Evolutionary conservation across 768 basidiomycete genomes (phyloP), one percentile per base, ranked within the genome.

Genomic region (Leccinum truebloodii): DNA sequence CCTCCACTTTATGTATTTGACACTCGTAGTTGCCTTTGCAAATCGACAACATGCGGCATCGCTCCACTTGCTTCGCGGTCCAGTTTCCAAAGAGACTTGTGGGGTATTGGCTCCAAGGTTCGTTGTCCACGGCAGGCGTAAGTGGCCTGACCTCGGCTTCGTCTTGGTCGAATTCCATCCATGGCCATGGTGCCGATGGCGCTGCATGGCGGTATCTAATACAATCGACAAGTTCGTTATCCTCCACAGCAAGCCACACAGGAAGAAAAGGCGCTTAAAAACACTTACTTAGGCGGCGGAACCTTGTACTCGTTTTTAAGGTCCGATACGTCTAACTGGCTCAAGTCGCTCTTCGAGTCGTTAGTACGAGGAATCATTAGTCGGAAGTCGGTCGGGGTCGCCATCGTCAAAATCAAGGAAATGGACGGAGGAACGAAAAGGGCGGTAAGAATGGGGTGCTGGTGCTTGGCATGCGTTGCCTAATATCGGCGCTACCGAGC

Each of bases 71-170:
- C 14, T 67, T 69, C 6, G 67, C 67, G 0, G 81, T 84, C 85
- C 85, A 85, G 60, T 85, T 86, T 12, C 81, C 81, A 60, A 82
- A 86, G 13, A 79, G 70, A 1, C 79, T 78, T 59, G 83, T 79
- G 0, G 85, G 84, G 63, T 86, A 86, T 60, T 56, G 52, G 7
- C 57, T 37, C 79, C 79, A 80, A 4, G 18, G 52, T 10, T 60
- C 48, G 26, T 24, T 1, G 3, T 50, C 14, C 24, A 12, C 32
- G 32, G 1, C 16, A 10, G 60, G 64, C 4, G 62, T 32, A 8
- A 63, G 56, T 1, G 56, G 56, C 3, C 20, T 26, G 8, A 73
- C 66, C 12, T 62, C 20, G 4, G 65, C 58, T 0, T 48, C 55
- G 58, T 71, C 74, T 35, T 56, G 57, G 60, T 69, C 63, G 34